Base-by-base conservation (phyloP, 768 basidiomycete species). In the Podaxis mareebaensis region DNA sequence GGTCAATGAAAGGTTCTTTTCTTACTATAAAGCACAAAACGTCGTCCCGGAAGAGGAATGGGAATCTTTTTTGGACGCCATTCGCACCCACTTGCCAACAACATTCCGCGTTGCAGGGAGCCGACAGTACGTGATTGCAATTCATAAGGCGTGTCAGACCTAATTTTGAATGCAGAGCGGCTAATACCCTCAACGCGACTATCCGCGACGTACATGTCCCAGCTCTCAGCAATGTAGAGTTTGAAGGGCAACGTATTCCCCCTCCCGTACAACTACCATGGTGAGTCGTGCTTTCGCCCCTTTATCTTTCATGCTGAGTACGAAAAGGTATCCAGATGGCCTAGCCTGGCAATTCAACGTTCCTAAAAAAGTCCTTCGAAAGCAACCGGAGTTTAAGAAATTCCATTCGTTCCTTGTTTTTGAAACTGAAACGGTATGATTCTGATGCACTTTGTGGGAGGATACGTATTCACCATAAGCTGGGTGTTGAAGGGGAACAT, bases 321-420 rank as follows among this genome's bases (percentile, higher is more conserved):
- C 63, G 30, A 42, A 49, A 61, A 95, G 95, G 95, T 98, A 97
- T 76, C 95, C 96, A 11, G 90, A 90, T 11, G 89, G 89, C n/a
- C 83, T 97, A 12, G 97, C 93, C 10, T 99, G 97, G 97, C 94
- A 97, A 68, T 87, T 99, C 73, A 93, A 95, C 67, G 90, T 96
- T 1, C 84, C 92, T 8, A 99, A 98, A 74, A 87, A 89, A 59
- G 87, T 91, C 1, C 78, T 99, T 38, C 85, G 97, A 57, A 96
- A 92, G 71, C 86, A 86, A 4, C 87, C 89, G 5, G 92, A 95
- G 70, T 96, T 97, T 80, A 93, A 93, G 70, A 91, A 88, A 71
- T 98, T 99, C 67, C 97, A 99, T 72, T 88, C 91, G 1, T 99
- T 99, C 77, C 79, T 99, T 30, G 96, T 99, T 0, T 96, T 94